phyloP scores from a whole-genome alignment of 345 rosid genomes.

The Eucalyptus melliodora region DNA sequence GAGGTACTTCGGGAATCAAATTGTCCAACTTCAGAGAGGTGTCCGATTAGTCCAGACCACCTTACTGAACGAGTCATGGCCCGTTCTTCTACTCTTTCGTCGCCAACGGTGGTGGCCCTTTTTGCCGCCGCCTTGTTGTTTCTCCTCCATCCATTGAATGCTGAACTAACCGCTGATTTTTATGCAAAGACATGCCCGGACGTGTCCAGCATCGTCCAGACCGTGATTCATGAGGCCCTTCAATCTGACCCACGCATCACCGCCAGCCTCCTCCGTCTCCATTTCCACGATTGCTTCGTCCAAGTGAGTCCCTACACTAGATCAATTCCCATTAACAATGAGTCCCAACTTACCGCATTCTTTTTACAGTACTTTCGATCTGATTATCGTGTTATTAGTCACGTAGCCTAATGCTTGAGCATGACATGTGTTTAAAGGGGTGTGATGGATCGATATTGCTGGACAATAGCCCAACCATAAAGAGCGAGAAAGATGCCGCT shows the following conservation, averaged over 20 bases:
- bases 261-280: constrained; percentile 75
- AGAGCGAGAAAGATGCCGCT: constrained; percentile 47
- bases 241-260: constrained; percentile 47
- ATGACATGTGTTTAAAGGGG: constrained; percentile 17
- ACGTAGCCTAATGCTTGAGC: background rate
- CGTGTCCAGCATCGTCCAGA: constrained; percentile 37
- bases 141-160: background rate
- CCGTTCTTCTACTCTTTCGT: background rate
- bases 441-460: constrained; percentile 64
- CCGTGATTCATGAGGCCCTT: constrained; percentile 36
- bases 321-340: background rate
- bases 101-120: background rate
- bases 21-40: background rate
- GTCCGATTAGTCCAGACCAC: background rate
- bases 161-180: constrained; percentile 41
- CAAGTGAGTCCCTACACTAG: constrained; percentile 12
- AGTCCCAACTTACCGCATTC: background rate
- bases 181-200: constrained; percentile 54
- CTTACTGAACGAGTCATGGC: background rate
- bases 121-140: background rate
- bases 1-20: background rate
- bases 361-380: background rate
- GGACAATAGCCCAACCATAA: constrained; percentile 24
- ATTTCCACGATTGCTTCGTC: constrained; percentile 83
- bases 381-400: background rate